Percentiles rank a stretch among this genome's conserved stretches.
These are phyloP conservation scores for Naganishia liquefaciens DNA, from an alignment of 1,284 basidiomycete species.

Conservation along the genomic window DNA sequence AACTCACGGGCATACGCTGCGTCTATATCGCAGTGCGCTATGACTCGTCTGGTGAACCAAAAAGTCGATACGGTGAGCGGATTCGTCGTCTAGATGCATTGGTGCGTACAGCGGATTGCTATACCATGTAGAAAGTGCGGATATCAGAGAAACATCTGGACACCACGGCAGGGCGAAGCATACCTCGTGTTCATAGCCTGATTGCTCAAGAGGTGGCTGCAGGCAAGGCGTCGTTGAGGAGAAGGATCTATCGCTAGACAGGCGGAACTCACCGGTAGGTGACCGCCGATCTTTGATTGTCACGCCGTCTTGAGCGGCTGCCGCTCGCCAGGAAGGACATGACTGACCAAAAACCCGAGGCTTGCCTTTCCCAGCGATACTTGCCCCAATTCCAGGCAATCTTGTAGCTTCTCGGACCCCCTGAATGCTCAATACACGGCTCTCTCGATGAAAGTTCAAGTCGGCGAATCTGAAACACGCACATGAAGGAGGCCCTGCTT, in stretches of 20 bases:
- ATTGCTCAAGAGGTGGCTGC: conserved; percentile 47
- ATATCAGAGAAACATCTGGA: conserved; percentile 19
- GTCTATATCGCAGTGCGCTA: conserved; percentile 91
- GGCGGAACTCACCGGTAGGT: conserved; percentile 17
- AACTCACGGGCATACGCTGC: conserved; percentile 73
- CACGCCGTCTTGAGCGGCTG: conserved; percentile 2
- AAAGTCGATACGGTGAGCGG: background rate
- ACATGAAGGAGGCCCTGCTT: background rate
- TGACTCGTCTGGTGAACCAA: conserved; percentile 53
- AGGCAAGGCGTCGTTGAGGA: background rate
- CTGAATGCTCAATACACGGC: background rate
- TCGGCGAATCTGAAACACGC: background rate
- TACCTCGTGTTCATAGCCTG: conserved; percentile 49
- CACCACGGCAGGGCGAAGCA: conserved; percentile 19
- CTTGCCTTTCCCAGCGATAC: too few species aligned
- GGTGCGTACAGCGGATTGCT: conserved; percentile 32
- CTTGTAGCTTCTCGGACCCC: too few species aligned
- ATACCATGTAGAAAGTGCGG: conserved; percentile 34
- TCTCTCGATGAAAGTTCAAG: background rate
- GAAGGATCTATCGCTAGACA: background rate
- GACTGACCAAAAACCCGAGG: too few species aligned
- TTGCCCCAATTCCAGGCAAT: too few species aligned
- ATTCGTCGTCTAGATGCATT: too few species aligned
- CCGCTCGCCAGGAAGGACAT: conserved; percentile 16
- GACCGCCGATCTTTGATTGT: background rate